Conservation (phyloP, 2,329 filamentous ascomycete genomes). For the Aspergillus sp. region DNA sequence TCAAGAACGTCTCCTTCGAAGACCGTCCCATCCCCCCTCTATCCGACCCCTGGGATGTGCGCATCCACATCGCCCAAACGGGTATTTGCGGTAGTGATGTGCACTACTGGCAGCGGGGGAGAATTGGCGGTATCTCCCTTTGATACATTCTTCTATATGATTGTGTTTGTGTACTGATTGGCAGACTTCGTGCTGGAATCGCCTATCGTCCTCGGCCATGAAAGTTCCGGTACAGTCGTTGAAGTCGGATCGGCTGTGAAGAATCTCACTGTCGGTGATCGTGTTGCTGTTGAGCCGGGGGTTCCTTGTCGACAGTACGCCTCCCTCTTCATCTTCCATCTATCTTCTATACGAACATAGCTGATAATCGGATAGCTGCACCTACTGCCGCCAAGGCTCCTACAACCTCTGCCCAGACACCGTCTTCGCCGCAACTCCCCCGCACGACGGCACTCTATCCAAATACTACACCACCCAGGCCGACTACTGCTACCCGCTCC, state of each 20-base stretch:
- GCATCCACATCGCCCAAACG: constrained; percentile 43
- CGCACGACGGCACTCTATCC: constrained; percentile 45
- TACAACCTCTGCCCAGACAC: constrained; percentile 39
- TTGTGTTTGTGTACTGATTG: not conserved
- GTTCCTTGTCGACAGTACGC: constrained; percentile 32
- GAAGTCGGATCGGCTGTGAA: constrained; percentile 17
- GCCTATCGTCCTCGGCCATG: constrained; percentile 33
- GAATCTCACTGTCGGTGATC: constrained; percentile 17
- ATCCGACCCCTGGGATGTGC: constrained; percentile 34
- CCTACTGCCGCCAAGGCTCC: constrained; percentile 17
- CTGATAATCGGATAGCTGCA: constrained; percentile 8
- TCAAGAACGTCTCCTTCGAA: constrained; percentile 44
- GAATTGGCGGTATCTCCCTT: constrained; percentile 30
- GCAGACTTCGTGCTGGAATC: constrained; percentile 39
- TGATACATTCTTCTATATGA: not conserved
- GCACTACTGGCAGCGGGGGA: constrained; percentile 40
- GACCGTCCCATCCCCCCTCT: constrained; percentile 39
- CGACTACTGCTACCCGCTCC: constrained; percentile 47
- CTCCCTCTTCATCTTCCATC: not conserved
- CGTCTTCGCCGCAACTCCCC: constrained; percentile 48
- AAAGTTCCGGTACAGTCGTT: constrained; percentile 18
- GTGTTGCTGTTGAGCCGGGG: constrained; percentile 21
- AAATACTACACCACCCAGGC: constrained; percentile 46
- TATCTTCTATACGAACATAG: not conserved
- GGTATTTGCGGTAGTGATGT: constrained; percentile 47